A percentile compares a stretch with the other conserved stretches of the same genome.
phyloP scores from a whole-genome alignment of 345 rosid species.

The Cardamine occulta region DNA sequence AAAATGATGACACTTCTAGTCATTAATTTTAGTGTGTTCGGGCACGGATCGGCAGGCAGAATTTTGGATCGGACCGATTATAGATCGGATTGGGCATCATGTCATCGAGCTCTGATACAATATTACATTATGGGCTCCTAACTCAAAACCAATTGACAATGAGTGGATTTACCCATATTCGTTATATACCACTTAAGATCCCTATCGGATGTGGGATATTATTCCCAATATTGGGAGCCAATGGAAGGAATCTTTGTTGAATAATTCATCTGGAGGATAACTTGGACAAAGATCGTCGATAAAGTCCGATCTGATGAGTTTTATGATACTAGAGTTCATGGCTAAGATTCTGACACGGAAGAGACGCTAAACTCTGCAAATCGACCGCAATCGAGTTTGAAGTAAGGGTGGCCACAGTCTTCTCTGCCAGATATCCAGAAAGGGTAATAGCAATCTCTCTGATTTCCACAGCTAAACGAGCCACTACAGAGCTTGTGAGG shows the following conservation, averaged over 20 bases:
- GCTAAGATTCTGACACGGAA: constrained; percentile 31
- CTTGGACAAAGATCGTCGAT: constrained; percentile 27
- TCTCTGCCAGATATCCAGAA: constrained; percentile 33
- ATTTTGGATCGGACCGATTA: no score
- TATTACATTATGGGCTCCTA: no score
- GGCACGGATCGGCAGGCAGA: no score
- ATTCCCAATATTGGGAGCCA: no score
- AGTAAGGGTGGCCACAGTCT: constrained; percentile 48
- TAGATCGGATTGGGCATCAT: no score
- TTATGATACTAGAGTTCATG: background rate
- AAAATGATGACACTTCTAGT: no score
- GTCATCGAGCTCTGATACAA: no score
- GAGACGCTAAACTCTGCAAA: constrained; percentile 32
- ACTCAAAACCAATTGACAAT: no score
- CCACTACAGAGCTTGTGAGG: background rate
- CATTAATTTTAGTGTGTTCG: no score
- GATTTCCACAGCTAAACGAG: constrained; percentile 15
- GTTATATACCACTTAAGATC: no score
- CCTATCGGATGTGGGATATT: no score
- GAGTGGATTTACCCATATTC: no score
- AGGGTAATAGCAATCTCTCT: constrained; percentile 27
- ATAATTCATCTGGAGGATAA: background rate
- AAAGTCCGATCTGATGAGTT: constrained; percentile 43
- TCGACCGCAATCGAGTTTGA: constrained; percentile 18
- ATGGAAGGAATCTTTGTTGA: background rate